These are phyloP conservation scores for Purshia tridentata DNA, from an alignment of 306 rosid genomes.

Conservation along the genomic window DNA sequence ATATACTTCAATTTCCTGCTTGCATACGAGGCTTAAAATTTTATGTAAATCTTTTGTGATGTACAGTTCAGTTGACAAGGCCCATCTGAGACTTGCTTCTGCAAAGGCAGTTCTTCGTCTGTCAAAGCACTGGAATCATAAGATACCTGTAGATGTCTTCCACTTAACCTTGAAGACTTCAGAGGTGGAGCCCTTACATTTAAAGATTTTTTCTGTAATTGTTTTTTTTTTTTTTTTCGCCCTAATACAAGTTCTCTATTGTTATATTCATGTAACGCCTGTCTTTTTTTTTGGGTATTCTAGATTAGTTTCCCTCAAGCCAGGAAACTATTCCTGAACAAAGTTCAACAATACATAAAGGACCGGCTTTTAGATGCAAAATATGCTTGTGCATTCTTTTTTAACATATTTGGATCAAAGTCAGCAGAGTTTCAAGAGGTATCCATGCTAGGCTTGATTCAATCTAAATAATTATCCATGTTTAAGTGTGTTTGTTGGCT, in stretches of 20 bases:
- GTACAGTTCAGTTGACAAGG: conserved; percentile 91
- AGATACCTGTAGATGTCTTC: conserved; percentile 72
- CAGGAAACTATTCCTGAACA: conserved; percentile 64
- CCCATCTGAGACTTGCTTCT: conserved; percentile 85
- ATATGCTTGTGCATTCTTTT: conserved; percentile 80
- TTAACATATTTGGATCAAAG: conserved; percentile 55
- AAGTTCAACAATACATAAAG: conserved; percentile 85
- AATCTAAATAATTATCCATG: conserved; percentile 13
- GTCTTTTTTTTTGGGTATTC: conserved; percentile 35
- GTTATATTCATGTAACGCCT: conserved; percentile 13
- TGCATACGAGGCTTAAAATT: conserved; percentile 27
- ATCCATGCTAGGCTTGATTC: conserved; percentile 27
- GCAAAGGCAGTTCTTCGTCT: conserved; percentile 90
- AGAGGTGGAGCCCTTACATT: conserved; percentile 49
- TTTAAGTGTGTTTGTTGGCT: conserved; percentile 17
- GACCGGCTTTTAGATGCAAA: conserved; percentile 89
- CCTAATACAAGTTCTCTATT: conserved; percentile 5
- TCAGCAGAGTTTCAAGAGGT: conserved; percentile 77
- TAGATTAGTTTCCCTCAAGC: conserved; percentile 81
- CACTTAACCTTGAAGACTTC: conserved; percentile 79
- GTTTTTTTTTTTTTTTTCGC: conserved; percentile 19
- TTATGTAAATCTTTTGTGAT: conserved; percentile 27
- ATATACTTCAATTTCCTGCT: conserved; percentile 12
- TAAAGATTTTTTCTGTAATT: conserved; percentile 25
- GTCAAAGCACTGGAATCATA: conserved; percentile 91